phyloP scores from a whole-genome alignment of 2,329 filamentous ascomycete species.

The Sporothrix brunneoviolacea region DNA sequence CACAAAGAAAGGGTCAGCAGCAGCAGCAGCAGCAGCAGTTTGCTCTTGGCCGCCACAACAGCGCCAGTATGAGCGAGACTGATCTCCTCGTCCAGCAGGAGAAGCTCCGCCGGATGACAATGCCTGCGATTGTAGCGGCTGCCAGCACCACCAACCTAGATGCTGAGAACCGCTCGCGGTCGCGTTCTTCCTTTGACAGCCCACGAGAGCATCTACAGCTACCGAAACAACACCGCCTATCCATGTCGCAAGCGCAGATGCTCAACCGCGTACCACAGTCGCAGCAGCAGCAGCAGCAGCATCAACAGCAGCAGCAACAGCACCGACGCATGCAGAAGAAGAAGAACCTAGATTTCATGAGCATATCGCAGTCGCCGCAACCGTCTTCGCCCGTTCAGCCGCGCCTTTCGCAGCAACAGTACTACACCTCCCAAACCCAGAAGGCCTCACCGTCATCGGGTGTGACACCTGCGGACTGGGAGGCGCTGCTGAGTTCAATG shows the following conservation, averaged over 20 bases:
- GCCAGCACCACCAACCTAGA: constrained; percentile 27
- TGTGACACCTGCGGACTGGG: constrained; percentile 68
- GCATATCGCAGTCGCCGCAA: constrained; percentile 38
- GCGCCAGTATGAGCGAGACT: constrained; percentile 44
- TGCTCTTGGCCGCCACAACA: constrained; percentile 34
- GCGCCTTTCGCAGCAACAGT: constrained; percentile 34
- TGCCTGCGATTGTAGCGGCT: constrained; percentile 33
- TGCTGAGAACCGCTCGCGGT: constrained; percentile 30
- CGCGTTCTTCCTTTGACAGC: constrained; percentile 43
- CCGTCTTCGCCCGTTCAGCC: constrained; percentile 39
- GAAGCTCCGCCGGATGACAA: constrained; percentile 50
- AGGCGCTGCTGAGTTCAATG: constrained; percentile 70
- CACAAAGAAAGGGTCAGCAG: constrained; percentile 15
- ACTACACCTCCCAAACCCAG: constrained; percentile 29
- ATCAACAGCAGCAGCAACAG: constrained; percentile 21
- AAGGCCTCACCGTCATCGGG: constrained; percentile 28
- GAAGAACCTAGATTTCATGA: constrained; percentile 55
- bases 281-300: constrained; percentile 29
- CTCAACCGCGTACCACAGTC: constrained; percentile 28
- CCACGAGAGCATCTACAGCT: constrained; percentile 30
- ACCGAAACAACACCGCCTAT: constrained; percentile 45
- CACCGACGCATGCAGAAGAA: constrained; percentile 23
- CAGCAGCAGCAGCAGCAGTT: constrained; percentile 22
- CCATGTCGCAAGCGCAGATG: constrained; percentile 37
- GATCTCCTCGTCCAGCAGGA: constrained; percentile 51